Evolutionary conservation across 164 flowering plant species (phyloP), one percentile per base, ranked within the genome.

Genomic region (Annona squamosa): DNA sequence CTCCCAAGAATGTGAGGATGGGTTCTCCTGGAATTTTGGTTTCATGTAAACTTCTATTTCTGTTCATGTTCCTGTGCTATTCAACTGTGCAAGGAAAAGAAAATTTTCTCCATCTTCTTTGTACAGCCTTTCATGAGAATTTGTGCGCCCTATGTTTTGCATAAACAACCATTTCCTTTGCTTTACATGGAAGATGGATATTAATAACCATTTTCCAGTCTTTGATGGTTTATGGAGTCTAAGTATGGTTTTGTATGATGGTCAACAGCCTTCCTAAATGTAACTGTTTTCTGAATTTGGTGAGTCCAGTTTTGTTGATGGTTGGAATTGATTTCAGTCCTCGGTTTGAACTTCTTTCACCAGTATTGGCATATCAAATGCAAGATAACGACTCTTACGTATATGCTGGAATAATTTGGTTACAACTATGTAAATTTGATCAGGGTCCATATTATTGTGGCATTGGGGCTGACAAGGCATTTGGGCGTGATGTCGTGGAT

Each of bases 371-470:
- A 63, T 18, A 19, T 63, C 42, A 18, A 63, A 63, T 19, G 66
- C 26, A 1, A 63, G 66, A 6, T 52, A 52, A 9, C 13, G 1
- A 26, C 37, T 26, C 37, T 26, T 52, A 10, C 13, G 56, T 48
- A 63, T 63, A 63, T 63, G 26, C 42, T 37, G 3, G 12, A 64
- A 19, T 64, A n/a, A 37, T 41, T 64, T 37, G 5, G n/a, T 44
- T 1, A 37, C 2, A 42, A 66, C 16, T 13, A 41, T 74, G 19
- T 45, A 44, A 59, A 17, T 62, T 45, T 71, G 61, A 18, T 46
- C 65, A 85, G 87, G 87, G 87, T 46, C 87, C 87, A 4, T 85
- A 85, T 75, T 85, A 85, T 68, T 85, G 87, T 67, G 78, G 78
- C 63, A 68, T 72, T 6, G 87, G 87, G 57, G 86, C 83, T 9